phyloP scores from a whole-genome alignment of 2,329 filamentous ascomycete genomes.

The Xylariales sp. region DNA sequence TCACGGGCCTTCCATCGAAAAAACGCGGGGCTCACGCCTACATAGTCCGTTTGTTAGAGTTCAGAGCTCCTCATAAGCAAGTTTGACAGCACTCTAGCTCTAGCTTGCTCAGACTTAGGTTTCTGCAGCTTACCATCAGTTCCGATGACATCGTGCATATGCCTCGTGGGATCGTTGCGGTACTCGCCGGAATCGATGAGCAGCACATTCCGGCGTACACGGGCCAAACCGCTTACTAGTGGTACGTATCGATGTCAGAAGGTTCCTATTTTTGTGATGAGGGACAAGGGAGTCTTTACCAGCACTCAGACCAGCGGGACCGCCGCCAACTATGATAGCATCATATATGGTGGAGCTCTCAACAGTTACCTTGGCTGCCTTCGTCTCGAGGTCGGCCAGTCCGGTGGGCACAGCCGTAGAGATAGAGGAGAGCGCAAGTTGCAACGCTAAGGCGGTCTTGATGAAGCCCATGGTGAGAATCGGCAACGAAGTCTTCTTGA shows the following conservation, averaged over 20 bases:
- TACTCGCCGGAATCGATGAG: constrained; percentile 70
- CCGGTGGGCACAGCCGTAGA: constrained; percentile 32
- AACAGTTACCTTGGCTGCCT: not conserved
- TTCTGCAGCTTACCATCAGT: constrained; percentile 61
- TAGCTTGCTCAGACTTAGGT: not conserved
- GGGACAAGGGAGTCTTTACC: constrained; percentile 15
- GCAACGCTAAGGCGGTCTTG: constrained; percentile 32
- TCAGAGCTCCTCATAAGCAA: not conserved
- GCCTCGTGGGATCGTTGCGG: constrained; percentile 65
- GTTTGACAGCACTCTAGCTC: not conserved
- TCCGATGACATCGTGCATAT: constrained; percentile 71
- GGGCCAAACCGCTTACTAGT: constrained; percentile 66
- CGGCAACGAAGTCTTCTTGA: not conserved
- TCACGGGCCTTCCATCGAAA: constrained; percentile 66
- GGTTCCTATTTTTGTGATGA: not conserved
- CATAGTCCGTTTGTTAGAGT: constrained; percentile 25
- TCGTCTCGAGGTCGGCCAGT: not conserved
- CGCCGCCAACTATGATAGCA: constrained; percentile 37
- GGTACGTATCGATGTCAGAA: constrained; percentile 40
- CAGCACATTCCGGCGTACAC: constrained; percentile 65
- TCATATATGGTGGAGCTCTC: constrained; percentile 31
- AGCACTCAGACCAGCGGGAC: constrained; percentile 36
- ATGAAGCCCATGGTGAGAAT: constrained; percentile 35
- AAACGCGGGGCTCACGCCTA: constrained; percentile 65
- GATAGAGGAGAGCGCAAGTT: constrained; percentile 30